Evolutionary conservation across 139 green algal genomes (phyloP), one percentile per base, ranked within the genome.

Genomic region (Desmodesmus armatus): DNA sequence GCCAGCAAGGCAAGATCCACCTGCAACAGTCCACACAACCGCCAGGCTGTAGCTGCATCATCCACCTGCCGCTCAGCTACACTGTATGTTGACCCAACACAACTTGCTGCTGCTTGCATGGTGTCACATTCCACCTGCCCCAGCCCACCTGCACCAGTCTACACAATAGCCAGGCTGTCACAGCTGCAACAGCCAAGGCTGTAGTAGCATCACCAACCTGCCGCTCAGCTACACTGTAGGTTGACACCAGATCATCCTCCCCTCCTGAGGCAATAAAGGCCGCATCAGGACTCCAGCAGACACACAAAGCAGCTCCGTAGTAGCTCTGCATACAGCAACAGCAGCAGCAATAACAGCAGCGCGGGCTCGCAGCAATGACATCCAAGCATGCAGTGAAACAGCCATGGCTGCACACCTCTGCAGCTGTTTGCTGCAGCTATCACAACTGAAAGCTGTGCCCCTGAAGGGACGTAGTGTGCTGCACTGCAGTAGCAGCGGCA

Each of bases 171-270:
- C 29, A 17, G 25, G 31, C 55, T 13, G 19, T 31, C 53, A 63
- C 9, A 11, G 9, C 9, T 31, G 9, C 3, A 21, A 58, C 81
- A 93, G n/a, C 98, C 89, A 91, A 92, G 98, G n/a, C 89, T 95
- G 44, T 37, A n/a, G n/a, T n/a, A n/a, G n/a, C 92, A 0, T 89
- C 87, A 39, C 96, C 88, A 11, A 92, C 77, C 47, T 74, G 53
- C 3, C 70, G 33, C 29, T 86, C 70, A 23, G 49, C 33, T 11
- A 79, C 79, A 53, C 71, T 87, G 82, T 94, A 99, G 7, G 98
- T 77, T 6, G 89, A 41, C n/a, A 99, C 92, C 49, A 99, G 88
- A 83, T 99, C 96, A 66, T 99, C 96, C 86, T 99, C 96, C 0
- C 96, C 94, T 0, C 96, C 96, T 3, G 93, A 87, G 0, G 96